Evolutionary conservation across 2,329 filamentous ascomycete species (phyloP), one percentile per base, ranked within the genome.

Genomic region (Tolypocladium ovalisporum): DNA sequence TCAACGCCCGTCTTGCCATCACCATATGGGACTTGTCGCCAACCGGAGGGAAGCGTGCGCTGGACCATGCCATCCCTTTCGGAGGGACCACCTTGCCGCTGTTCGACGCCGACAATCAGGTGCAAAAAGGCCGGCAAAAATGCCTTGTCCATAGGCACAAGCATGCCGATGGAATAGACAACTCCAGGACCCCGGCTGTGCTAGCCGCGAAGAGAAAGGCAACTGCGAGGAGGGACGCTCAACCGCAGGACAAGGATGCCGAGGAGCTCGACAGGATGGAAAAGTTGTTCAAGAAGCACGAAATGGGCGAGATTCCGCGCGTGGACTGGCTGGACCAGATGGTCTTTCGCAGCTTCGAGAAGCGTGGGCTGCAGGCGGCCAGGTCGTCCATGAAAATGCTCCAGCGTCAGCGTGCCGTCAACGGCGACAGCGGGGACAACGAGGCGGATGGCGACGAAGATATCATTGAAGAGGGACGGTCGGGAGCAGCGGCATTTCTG

Each of bases 251-350:
- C 58, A 87, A 87, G 63, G 85, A 95, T 59, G 75, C 75, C n/a
- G 85, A 90, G 56, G 94, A 99, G 71, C 80, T 97, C 60, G 91
- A 97, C 65, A 81, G 94, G 22, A 81, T 99, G 63, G 92, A 97
- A 67, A 87, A 85, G 56, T 73, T 97, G 27, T 88, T 99, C 69
- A 99, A 99, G 74, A 96, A 96, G 73, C 94, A 97, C 68, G 95
- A 99, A 69, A 95, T 97, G 88, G 92, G 91, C 22, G 94, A 99
- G 69, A 93, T 99, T 32, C 86, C 90, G 0, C 84, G 91, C 19
- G 88, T 96, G 53, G 90, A 95, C 65, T 99, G 94, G 95, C 81
- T 99, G 49, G 94, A 99, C 70, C 89, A 94, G 66, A 81, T 97
- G 64, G 92, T 97, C 3, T 99, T 96, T 69, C 86, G 93, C 44